Evolutionary conservation across 2,329 filamentous ascomycete genomes (phyloP).

Genomic region (Daldinia eschscholtzii): DNA sequence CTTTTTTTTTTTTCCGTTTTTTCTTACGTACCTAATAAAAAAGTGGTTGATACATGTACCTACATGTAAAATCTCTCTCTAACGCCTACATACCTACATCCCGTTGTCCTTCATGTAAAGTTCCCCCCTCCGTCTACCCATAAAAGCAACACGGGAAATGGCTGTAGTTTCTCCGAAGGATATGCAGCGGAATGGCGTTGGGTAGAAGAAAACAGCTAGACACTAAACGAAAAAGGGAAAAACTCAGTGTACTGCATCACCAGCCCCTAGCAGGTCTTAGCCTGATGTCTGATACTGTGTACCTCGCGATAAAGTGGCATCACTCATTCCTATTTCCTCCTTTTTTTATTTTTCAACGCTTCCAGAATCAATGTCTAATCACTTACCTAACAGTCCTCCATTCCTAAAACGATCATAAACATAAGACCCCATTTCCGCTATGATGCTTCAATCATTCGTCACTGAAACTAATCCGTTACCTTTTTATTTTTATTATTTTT

Average conservation of each 20-base stretch:
- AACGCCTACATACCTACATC: slow-evolving; percentile 6
- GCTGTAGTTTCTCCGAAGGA: slow-evolving; percentile 32
- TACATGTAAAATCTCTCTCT: neutral
- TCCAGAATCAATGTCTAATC: slow-evolving; percentile 22
- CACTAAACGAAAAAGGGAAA: slow-evolving; percentile 29
- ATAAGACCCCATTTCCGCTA: slow-evolving; percentile 20
- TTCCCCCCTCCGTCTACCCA: slow-evolving; percentile 6
- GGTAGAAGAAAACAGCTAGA: neutral
- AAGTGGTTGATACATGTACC: neutral
- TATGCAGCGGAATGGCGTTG: slow-evolving; percentile 21
- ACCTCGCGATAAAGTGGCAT: slow-evolving; percentile 23
- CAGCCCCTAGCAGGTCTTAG: slow-evolving; percentile 27
- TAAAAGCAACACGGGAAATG: slow-evolving; percentile 29
- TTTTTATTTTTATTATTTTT: neutral
- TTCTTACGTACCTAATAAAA: neutral
- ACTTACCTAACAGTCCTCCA: slow-evolving; percentile 13
- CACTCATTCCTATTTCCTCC: slow-evolving; percentile 26
- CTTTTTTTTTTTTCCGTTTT: neutral
- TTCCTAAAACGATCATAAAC: slow-evolving; percentile 33
- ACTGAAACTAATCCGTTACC: neutral
- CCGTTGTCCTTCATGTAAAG: slow-evolving; percentile 3
- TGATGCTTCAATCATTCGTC: slow-evolving; percentile 13
- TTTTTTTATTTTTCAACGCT: slow-evolving; percentile 27
- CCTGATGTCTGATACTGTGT: slow-evolving; percentile 35
- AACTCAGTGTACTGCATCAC: slow-evolving; percentile 31